Evolutionary conservation across 179 eudicot species (phyloP).

Genomic region (Heliamphora pulchella): DNA sequence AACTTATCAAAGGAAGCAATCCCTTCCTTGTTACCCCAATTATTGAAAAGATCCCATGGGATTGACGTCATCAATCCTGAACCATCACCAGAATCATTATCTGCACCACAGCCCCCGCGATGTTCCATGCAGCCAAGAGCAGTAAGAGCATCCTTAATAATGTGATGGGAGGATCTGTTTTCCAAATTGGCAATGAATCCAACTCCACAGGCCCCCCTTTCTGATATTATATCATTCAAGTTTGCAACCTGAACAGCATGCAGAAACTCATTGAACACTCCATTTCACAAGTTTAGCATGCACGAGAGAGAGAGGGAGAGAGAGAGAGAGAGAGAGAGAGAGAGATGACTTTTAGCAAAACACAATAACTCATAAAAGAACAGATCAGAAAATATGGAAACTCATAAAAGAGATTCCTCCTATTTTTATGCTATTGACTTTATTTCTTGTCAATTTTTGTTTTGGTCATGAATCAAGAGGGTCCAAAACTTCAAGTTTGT

Average conservation of each 20-base stretch:
- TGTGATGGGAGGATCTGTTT: constrained; percentile 70
- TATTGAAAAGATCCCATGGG: constrained; percentile 89
- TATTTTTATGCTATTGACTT: neutral
- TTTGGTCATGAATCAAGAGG: neutral
- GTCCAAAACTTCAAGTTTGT: neutral
- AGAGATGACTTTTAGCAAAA: neutral
- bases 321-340: neutral
- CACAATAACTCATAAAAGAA: neutral
- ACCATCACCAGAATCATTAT: constrained; percentile 98
- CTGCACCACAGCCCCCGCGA: constrained; percentile 98
- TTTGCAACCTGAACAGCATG: constrained; percentile 56
- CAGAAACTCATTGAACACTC: constrained; percentile 2
- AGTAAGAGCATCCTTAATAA: constrained; percentile 82
- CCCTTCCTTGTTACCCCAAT: constrained; percentile 78
- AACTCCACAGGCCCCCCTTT: constrained; percentile 97
- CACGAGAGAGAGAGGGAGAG: neutral
- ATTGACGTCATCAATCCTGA: constrained; percentile 90
- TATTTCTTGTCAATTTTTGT: neutral
- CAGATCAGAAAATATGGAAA: neutral
- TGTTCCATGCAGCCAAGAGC: constrained; percentile 99
- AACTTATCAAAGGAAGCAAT: constrained; percentile 63
- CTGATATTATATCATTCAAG: constrained; percentile 81
- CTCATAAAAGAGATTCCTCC: neutral
- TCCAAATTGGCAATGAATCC: constrained; percentile 96
- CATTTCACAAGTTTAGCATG: neutral